Evolutionary conservation across 768 basidiomycete species (phyloP).

Genomic region (Steccherinum ochraceum): DNA sequence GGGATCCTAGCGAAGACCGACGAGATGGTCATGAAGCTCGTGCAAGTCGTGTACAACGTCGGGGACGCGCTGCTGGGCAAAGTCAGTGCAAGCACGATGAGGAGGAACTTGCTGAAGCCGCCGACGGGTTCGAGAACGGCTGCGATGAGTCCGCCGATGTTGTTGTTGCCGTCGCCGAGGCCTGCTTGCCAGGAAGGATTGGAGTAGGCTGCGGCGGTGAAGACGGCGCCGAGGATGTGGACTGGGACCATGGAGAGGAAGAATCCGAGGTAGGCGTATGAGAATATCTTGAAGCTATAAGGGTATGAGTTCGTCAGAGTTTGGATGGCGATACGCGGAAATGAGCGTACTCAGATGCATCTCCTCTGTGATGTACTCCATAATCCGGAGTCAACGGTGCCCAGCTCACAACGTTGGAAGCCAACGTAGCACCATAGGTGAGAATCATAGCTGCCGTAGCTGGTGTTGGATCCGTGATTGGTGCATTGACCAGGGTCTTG

Average conservation of each 20-base stretch:
- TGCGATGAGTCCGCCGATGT: constrained; percentile 42
- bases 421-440: constrained; percentile 38
- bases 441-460: constrained; percentile 29
- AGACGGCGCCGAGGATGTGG: constrained; percentile 40
- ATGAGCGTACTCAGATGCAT: constrained; percentile 11
- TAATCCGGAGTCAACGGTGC: constrained; percentile 40
- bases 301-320: not conserved
- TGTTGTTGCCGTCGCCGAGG: constrained; percentile 28
- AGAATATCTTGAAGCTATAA: constrained; percentile 30
- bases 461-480: constrained; percentile 13
- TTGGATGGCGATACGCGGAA: not conserved
- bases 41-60: constrained; percentile 51
- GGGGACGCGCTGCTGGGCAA: constrained; percentile 51
- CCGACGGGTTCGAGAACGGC: constrained; percentile 32
- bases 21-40: constrained; percentile 36
- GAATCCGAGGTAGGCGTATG: constrained; percentile 42
- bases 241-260: constrained; percentile 28
- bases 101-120: constrained; percentile 38
- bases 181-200: constrained; percentile 36
- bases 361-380: constrained; percentile 38
- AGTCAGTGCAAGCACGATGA: constrained; percentile 39
- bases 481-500: constrained; percentile 22
- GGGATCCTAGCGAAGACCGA: constrained; percentile 30
- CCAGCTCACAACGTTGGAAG: constrained; percentile 36
- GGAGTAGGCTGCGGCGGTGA: constrained; percentile 33